Evolutionary conservation across 331 rosid genomes (phyloP).

Genomic region (Telfairia occidentalis): DNA sequence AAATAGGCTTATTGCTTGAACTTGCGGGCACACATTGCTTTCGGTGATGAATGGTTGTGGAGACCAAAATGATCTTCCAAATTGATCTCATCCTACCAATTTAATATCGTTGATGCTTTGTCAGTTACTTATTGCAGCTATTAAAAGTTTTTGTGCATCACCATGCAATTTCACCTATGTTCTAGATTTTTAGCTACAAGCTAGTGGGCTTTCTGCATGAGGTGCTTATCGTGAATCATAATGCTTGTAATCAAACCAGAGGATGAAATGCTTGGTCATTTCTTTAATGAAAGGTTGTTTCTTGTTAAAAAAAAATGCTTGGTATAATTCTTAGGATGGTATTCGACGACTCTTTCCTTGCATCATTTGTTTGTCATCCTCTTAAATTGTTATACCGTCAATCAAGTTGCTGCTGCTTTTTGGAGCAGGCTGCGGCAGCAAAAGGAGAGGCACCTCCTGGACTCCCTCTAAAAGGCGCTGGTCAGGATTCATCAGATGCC

Average conservation of each 20-base stretch:
- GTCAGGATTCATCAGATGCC: constrained; percentile 84
- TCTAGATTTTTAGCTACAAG: neutral
- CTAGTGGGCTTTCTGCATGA: neutral
- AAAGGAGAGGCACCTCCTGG: constrained; percentile 99
- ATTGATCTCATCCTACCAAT: neutral
- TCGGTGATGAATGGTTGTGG: neutral
- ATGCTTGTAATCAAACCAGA: neutral
- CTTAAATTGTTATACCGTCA: constrained; percentile 9
- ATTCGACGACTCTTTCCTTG: neutral
- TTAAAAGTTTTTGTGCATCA: neutral
- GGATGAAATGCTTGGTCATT: neutral
- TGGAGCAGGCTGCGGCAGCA: constrained; percentile 95
- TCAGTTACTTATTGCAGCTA: neutral
- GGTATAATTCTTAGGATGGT: neutral
- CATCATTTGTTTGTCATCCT: neutral
- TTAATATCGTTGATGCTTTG: neutral
- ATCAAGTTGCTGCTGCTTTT: constrained; percentile 18
- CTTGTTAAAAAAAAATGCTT: no score
- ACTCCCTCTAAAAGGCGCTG: constrained; percentile 92
- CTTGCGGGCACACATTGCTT: neutral
- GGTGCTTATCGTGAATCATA: neutral
- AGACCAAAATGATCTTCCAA: neutral
- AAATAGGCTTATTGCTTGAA: neutral
- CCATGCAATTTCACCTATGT: neutral
- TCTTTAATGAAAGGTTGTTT: no score